Conservation (phyloP, 2,329 filamentous ascomycete species). For the Anthostomella pinea region DNA sequence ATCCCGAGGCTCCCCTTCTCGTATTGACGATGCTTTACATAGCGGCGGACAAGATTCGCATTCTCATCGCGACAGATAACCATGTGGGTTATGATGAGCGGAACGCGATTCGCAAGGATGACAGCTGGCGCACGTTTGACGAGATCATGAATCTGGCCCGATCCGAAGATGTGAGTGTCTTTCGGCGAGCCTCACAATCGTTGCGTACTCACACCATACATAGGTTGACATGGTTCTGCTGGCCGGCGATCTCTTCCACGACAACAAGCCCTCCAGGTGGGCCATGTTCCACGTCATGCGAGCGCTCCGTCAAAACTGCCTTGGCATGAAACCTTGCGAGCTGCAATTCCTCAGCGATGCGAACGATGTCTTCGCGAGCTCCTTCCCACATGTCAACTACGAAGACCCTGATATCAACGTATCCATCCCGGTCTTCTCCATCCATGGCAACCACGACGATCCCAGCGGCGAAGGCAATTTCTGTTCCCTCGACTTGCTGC, state of each 20-base stretch:
- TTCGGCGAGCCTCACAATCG: background rate
- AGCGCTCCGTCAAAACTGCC: slow-evolving; percentile 86
- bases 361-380: slow-evolving; percentile 82
- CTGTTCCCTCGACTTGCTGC: slow-evolving; percentile 85
- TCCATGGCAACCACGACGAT: slow-evolving; percentile 97
- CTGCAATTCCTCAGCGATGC: slow-evolving; percentile 93
- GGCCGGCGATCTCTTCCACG: slow-evolving; percentile 93
- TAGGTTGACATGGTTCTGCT: slow-evolving; percentile 94
- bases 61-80: slow-evolving; percentile 92
- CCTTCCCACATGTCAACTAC: slow-evolving; percentile 95
- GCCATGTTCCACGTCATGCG: slow-evolving; percentile 98
- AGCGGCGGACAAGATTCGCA: slow-evolving; percentile 83
- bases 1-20: background rate
- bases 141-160: slow-evolving; percentile 90
- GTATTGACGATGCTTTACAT: slow-evolving; percentile 4
- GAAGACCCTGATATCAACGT: slow-evolving; percentile 97
- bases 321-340: slow-evolving; percentile 93
- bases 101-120: slow-evolving; percentile 89
- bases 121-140: slow-evolving; percentile 95
- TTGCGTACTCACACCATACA: slow-evolving; percentile 10
- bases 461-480: slow-evolving; percentile 93
- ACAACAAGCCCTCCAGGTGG: slow-evolving; percentile 95
- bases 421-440: slow-evolving; percentile 95
- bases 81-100: slow-evolving; percentile 97
- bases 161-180: slow-evolving; percentile 64